Conservation (phyloP, 2,329 filamentous ascomycete genomes). For the Arthrobotrys iridis region DNA sequence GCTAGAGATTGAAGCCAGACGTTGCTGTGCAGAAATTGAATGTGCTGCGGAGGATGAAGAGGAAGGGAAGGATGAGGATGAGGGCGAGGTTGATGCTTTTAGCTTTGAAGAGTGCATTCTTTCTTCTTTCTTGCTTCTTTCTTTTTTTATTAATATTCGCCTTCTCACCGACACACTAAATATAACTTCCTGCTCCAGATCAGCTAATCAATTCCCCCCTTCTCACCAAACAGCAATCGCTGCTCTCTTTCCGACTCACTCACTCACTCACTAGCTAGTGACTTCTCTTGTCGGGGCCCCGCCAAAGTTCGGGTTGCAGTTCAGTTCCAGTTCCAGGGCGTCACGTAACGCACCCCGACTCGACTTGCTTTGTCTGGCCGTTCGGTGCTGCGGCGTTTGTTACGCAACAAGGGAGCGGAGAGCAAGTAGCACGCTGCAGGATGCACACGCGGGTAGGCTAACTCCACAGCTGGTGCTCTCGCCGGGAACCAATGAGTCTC, state of each 20-base stretch:
- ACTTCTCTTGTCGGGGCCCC: background rate
- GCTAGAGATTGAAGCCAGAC: conserved; percentile 35
- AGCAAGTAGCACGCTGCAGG: conserved; percentile 20
- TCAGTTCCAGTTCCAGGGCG: conserved; percentile 2
- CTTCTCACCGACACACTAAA: conserved; percentile 2
- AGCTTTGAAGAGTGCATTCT: conserved; percentile 37
- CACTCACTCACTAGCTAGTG: no score
- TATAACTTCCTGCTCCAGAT: background rate
- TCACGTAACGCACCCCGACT: conserved; percentile 35
- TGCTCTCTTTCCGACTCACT: conserved; percentile 35
- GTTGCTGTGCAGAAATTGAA: conserved; percentile 36
- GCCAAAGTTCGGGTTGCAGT: conserved; percentile 1
- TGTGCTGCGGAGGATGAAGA: background rate
- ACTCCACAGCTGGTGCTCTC: conserved; percentile 25
- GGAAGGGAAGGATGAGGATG: background rate
- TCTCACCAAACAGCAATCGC: background rate
- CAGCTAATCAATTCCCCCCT: background rate
- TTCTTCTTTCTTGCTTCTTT: conserved; percentile 25
- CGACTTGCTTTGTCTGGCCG: conserved; percentile 41
- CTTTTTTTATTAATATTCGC: conserved; percentile 18
- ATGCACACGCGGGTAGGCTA: conserved; percentile 52
- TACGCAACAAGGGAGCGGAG: conserved; percentile 35
- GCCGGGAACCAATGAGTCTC: conserved; percentile 43
- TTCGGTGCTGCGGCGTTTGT: conserved; percentile 42
- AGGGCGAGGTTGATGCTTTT: conserved; percentile 31